Percentiles rank a stretch among this genome's conserved stretches.
These are phyloP conservation scores for Coniferiporia sulphurascens DNA, from an alignment of 1,284 basidiomycete genomes.

Conservation along the genomic window DNA sequence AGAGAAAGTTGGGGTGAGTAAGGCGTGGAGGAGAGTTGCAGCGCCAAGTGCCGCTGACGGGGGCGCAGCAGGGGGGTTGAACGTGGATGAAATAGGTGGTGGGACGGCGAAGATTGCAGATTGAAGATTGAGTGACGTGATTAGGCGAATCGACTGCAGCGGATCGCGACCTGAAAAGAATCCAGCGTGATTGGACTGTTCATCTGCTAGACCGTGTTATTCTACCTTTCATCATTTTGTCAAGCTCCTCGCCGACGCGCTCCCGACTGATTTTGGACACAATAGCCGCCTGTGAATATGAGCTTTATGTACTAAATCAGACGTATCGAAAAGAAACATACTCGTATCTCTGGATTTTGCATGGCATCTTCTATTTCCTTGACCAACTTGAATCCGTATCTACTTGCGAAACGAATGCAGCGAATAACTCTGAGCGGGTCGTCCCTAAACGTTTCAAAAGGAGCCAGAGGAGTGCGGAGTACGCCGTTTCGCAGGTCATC, in stretches of 20 bases:
- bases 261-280: conserved; percentile 81
- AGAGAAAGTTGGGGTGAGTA: conserved; percentile 31
- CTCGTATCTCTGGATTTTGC: conserved; percentile 66
- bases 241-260: conserved; percentile 84
- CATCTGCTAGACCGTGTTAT: not conserved
- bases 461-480: conserved; percentile 87
- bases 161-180: conserved; percentile 60
- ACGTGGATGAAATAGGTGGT: conserved; percentile 35
- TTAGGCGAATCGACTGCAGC: conserved; percentile 65
- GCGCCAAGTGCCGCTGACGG: conserved; percentile 45
- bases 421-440: conserved; percentile 92
- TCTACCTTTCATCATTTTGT: conserved; percentile 86
- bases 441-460: conserved; percentile 87
- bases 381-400: conserved; percentile 84
- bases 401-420: conserved; percentile 87
- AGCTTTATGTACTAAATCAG: not conserved
- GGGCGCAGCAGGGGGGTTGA: conserved; percentile 40
- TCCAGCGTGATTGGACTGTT: not conserved
- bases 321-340: conserved; percentile 27
- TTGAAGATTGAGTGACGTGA: conserved; percentile 68
- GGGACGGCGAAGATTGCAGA: conserved; percentile 65
- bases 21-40: conserved; percentile 51
- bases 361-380: conserved; percentile 66
- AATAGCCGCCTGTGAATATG: conserved; percentile 54
- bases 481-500: conserved; percentile 76